Conservation (phyloP, 768 basidiomycete genomes). For the Psilocybe tampanensis region DNA sequence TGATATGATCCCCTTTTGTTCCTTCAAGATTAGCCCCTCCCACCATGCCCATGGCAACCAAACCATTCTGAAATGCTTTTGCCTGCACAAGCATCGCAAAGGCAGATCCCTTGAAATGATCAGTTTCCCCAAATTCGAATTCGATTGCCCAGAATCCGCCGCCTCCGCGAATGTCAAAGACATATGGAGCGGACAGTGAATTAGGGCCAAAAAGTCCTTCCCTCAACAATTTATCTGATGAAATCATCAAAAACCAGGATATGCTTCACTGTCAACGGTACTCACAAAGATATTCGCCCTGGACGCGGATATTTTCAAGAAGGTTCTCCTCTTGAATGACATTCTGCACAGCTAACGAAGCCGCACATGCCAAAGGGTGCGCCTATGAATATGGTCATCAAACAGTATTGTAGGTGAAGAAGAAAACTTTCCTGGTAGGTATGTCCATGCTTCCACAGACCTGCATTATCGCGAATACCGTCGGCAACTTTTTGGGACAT, state of each 20-base stretch:
- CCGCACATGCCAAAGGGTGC: slow-evolving; percentile 77
- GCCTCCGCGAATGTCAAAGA: slow-evolving; percentile 81
- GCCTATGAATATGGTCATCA: slow-evolving; percentile 39
- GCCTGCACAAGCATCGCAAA: slow-evolving; percentile 78
- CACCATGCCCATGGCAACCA: slow-evolving; percentile 74
- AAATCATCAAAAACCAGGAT: slow-evolving; percentile 1
- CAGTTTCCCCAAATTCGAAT: slow-evolving; percentile 65
- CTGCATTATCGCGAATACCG: slow-evolving; percentile 68
- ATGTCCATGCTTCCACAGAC: slow-evolving; percentile 83
- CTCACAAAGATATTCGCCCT: slow-evolving; percentile 61
- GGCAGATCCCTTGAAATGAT: slow-evolving; percentile 48
- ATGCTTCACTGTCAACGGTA: not conserved
- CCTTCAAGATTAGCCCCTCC: slow-evolving; percentile 74
- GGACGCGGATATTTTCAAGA: slow-evolving; percentile 60
- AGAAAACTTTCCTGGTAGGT: slow-evolving; percentile 67
- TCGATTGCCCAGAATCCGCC: slow-evolving; percentile 87
- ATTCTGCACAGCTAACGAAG: slow-evolving; percentile 79
- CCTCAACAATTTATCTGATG: slow-evolving; percentile 49
- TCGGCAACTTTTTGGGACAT: slow-evolving; percentile 72
- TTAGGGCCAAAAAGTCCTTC: slow-evolving; percentile 57
- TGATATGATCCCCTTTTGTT: slow-evolving; percentile 66
- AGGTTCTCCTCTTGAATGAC: slow-evolving; percentile 72
- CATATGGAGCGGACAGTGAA: slow-evolving; percentile 62
- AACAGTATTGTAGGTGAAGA: not conserved
- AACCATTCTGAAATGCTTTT: slow-evolving; percentile 62